Evolutionary conservation across 768 basidiomycete genomes (phyloP), one percentile per base, ranked within the genome.

Genomic region (Mycena epipterygia): DNA sequence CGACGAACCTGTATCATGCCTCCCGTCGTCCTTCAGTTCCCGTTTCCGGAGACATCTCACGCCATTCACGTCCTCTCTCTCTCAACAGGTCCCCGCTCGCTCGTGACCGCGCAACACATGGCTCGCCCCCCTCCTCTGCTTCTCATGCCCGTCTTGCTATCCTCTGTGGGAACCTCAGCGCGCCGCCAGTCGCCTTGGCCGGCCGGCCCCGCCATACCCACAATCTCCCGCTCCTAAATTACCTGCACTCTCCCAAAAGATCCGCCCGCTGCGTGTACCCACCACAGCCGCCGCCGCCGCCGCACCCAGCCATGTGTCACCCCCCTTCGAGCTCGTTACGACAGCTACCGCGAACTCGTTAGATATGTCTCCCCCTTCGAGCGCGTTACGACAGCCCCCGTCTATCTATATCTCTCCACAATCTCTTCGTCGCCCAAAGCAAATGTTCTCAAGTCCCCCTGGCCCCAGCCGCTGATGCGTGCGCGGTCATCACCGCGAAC

Each of bases 61-160:
- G 56, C 35, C 55, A 35, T 33, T 66, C 64, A 30, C 29, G 64
- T 46, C 56, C 64, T 48, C 64, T 41, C 39, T 46, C 64, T 48
- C 55, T 30, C 46, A n/a, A n/a, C n/a, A n/a, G n/a, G n/a, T n/a
- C n/a, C n/a, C n/a, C n/a, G n/a, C n/a, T n/a, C 46, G 32, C 64
- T 58, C 64, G 64, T 58, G 64, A 66, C 64, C 25, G 19, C 3
- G 5, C 16, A 58, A 41, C 53, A 33, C 56, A 66, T 66, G 64
- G 44, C 29, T 6, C 12, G 30, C 29, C 35, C 52, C 46, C 21
- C 9, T 48, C 25, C n/a, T n/a, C 63, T 44, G 64, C 42, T 33
- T 37, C 55, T 58, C 5, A 33, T 23, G n/a, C 25, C 64, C 35
- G 23, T 29, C 51, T 64, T 39, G 49, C 14, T 52, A 52, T 62